Evolutionary conservation across 2,329 filamentous ascomycete genomes (phyloP).

Genomic region (Spiromastix sp.): DNA sequence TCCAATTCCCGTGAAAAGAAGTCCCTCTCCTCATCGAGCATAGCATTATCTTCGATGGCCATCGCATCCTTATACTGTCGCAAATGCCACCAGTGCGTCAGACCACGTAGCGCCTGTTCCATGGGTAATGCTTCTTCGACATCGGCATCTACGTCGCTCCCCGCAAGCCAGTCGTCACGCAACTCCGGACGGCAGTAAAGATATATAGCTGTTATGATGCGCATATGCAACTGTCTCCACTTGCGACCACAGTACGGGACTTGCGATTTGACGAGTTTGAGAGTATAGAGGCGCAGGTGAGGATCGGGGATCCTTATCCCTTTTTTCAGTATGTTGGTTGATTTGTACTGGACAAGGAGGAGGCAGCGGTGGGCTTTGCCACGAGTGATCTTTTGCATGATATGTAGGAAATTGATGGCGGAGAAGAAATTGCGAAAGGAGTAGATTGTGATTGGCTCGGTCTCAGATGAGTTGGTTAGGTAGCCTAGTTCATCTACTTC

Average conservation of each 20-base stretch:
- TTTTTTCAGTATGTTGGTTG: slow-evolving; percentile 81
- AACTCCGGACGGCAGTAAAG: slow-evolving; percentile 87
- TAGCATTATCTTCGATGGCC: slow-evolving; percentile 37
- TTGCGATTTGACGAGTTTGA: slow-evolving; percentile 98
- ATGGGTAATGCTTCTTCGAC: slow-evolving; percentile 87
- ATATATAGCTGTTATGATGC: slow-evolving; percentile 94
- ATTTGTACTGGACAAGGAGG: slow-evolving; percentile 91
- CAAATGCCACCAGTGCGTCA: slow-evolving; percentile 94
- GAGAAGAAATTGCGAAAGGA: slow-evolving; percentile 93
- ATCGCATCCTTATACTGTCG: slow-evolving; percentile 72
- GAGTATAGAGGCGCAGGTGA: slow-evolving; percentile 78
- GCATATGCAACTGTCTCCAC: slow-evolving; percentile 97
- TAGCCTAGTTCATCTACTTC: slow-evolving; percentile 82
- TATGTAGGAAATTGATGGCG: slow-evolving; percentile 85
- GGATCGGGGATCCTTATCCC: slow-evolving; percentile 83
- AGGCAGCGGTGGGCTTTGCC: slow-evolving; percentile 91
- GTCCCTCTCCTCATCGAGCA: slow-evolving; percentile 59
- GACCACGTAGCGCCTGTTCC: slow-evolving; percentile 76
- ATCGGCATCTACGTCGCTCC: slow-evolving; percentile 83
- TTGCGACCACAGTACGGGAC: slow-evolving; percentile 97
- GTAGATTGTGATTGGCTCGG: slow-evolving; percentile 61
- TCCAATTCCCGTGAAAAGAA: slow-evolving; percentile 72
- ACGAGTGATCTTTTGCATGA: slow-evolving; percentile 96
- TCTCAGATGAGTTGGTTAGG: slow-evolving; percentile 53
- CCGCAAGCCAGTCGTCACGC: slow-evolving; percentile 85